phyloP scores from a whole-genome alignment of 2,329 filamentous ascomycete genomes.

The Claviceps sp. region DNA sequence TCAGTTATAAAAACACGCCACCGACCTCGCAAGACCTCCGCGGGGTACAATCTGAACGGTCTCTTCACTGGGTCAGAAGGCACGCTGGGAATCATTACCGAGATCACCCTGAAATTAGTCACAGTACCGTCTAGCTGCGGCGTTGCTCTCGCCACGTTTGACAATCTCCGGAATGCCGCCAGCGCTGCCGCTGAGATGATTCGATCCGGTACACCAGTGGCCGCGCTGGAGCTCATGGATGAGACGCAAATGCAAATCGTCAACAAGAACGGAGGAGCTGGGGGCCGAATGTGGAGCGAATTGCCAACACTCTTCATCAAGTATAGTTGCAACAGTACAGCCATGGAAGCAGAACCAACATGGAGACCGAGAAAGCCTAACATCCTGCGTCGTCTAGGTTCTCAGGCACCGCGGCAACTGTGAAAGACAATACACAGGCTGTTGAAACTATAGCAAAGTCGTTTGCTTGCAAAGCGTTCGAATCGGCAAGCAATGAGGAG shows the following conservation, averaged over 20 bases:
- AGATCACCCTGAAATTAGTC: slow-evolving; percentile 54
- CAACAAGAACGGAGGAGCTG: slow-evolving; percentile 47
- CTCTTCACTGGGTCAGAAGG: slow-evolving; percentile 60
- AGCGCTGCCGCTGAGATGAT: slow-evolving; percentile 51
- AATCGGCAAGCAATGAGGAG: slow-evolving; percentile 50
- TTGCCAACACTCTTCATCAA: slow-evolving; percentile 63
- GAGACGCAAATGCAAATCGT: slow-evolving; percentile 55
- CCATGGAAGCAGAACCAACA: neutral
- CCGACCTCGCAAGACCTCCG: slow-evolving; percentile 54
- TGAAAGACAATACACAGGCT: slow-evolving; percentile 45
- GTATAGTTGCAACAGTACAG: slow-evolving; percentile 9
- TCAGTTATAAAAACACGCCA: slow-evolving; percentile 51
- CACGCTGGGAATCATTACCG: slow-evolving; percentile 57
- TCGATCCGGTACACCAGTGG: slow-evolving; percentile 49
- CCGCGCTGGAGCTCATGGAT: slow-evolving; percentile 51
- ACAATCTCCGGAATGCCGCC: slow-evolving; percentile 46
- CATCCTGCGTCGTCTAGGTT: slow-evolving; percentile 26
- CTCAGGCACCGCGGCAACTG: slow-evolving; percentile 45
- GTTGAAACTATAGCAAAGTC: slow-evolving; percentile 40
- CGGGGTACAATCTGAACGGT: slow-evolving; percentile 57
- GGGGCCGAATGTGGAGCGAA: slow-evolving; percentile 50
- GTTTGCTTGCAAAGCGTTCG: slow-evolving; percentile 44
- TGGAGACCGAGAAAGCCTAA: neutral
- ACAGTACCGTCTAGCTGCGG: slow-evolving; percentile 49
- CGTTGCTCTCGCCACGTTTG: slow-evolving; percentile 51